Conservation (phyloP, 805 yeast species). For the Candida pseudofarinosa region DNA sequence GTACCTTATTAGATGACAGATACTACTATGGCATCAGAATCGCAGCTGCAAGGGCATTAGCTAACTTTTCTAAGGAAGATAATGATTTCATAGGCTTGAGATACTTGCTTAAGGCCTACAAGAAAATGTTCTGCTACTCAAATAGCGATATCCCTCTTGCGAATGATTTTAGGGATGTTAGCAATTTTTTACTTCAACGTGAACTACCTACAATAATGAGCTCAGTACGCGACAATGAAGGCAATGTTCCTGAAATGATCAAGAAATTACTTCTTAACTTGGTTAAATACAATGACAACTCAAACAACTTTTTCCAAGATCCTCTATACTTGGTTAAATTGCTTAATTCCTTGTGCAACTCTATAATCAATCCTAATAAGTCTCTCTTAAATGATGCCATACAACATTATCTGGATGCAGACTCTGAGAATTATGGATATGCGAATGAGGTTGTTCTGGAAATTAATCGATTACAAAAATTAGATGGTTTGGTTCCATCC, state of each 20-base stretch:
- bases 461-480: slow-evolving; percentile 65
- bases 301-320: slow-evolving; percentile 74
- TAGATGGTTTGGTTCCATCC: slow-evolving; percentile 87
- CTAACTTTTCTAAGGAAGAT: slow-evolving; percentile 58
- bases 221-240: slow-evolving; percentile 55
- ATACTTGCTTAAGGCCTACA: slow-evolving; percentile 69
- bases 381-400: slow-evolving; percentile 7
- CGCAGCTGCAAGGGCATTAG: slow-evolving; percentile 80
- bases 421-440: slow-evolving; percentile 13
- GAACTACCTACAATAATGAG: slow-evolving; percentile 64
- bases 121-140: slow-evolving; percentile 67
- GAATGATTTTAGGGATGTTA: slow-evolving; percentile 74
- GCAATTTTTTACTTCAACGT: slow-evolving; percentile 64
- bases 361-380: slow-evolving; percentile 17
- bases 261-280: slow-evolving; percentile 63
- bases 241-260: slow-evolving; percentile 55
- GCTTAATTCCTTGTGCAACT: slow-evolving; percentile 48
- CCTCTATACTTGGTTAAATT: slow-evolving; percentile 59
- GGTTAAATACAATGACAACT: slow-evolving; percentile 80
- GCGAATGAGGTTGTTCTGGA: slow-evolving; percentile 47
- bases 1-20: slow-evolving; percentile 79
- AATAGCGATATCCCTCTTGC: slow-evolving; percentile 61
- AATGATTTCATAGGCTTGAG: slow-evolving; percentile 67
- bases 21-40: slow-evolving; percentile 86
- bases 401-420: slow-evolving; percentile 2